Conservation (phyloP, 805 yeast species). For the Candida namnaoensis region DNA sequence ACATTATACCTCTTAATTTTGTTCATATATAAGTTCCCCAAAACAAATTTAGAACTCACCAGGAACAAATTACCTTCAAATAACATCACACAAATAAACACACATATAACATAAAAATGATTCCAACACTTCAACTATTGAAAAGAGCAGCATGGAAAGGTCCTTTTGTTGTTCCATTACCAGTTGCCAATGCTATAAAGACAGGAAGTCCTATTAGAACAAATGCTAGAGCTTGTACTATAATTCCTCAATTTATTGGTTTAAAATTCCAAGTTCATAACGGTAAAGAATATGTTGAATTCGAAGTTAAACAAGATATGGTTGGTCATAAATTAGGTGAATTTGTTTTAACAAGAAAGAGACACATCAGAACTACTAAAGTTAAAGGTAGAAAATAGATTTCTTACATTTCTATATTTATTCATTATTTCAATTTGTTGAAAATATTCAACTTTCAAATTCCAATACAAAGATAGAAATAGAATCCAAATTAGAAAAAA, state of each 20-base stretch:
- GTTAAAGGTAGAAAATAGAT: not conserved
- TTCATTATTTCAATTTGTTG: no score
- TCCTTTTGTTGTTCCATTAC: constrained; percentile 90
- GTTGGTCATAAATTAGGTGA: constrained; percentile 94
- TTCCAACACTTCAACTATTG: constrained; percentile 14
- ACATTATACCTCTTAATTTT: no score
- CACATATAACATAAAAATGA: not conserved
- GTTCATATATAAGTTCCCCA: no score
- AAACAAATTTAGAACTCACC: no score
- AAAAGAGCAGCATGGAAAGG: constrained; percentile 65
- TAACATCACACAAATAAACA: no score
- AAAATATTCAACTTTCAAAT: not conserved
- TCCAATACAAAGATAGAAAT: no score
- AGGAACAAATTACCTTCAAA: no score
- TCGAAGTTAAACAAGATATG: constrained; percentile 89
- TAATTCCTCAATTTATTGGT: constrained; percentile 93
- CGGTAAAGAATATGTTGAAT: constrained; percentile 87
- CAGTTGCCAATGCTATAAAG: constrained; percentile 77
- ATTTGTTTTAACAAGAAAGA: constrained; percentile 89
- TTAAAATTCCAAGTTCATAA: constrained; percentile 91
- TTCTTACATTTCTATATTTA: no score
- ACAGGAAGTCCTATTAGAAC: constrained; percentile 86
- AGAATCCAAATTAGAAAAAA: no score
- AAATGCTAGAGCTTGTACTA: constrained; percentile 92
- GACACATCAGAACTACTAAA: constrained; percentile 13